A percentile compares a stretch with the other conserved stretches of the same genome.
Conservation (phyloP, 2,329 filamentous ascomycete genomes). For the Zasmidium angulare region DNA sequence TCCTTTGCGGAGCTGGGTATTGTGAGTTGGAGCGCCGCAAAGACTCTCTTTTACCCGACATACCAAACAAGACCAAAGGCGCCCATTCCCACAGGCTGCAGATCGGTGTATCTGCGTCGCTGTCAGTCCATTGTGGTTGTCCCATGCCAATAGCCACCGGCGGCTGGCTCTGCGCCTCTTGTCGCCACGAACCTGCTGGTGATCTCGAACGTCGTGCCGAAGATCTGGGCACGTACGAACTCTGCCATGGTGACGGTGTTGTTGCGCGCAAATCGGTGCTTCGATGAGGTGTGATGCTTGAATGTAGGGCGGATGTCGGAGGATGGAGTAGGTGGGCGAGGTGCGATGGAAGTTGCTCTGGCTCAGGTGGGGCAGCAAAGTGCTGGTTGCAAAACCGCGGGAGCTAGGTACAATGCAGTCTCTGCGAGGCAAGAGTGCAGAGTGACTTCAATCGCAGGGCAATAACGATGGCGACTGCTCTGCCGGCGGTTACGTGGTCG, state of each 20-base stretch:
- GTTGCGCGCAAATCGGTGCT: slow-evolving; percentile 6
- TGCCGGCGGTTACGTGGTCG: too few species aligned
- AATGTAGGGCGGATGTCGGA: neutral
- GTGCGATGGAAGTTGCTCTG: neutral
- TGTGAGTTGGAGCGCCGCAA: slow-evolving; percentile 8
- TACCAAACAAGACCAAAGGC: slow-evolving; percentile 98
- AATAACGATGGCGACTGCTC: too few species aligned
- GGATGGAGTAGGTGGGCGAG: neutral
- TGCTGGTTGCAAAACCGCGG: neutral
- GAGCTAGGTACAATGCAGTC: too few species aligned
- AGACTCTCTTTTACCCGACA: slow-evolving; percentile 15
- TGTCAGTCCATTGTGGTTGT: slow-evolving; percentile 19
- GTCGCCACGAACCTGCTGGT: slow-evolving; percentile 81
- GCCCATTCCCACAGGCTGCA: slow-evolving; percentile 98
- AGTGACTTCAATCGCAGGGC: too few species aligned
- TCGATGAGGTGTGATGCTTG: neutral
- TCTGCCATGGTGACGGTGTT: slow-evolving; percentile 71
- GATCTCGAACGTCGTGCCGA: slow-evolving; percentile 99
- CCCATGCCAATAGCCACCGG: slow-evolving; percentile 7
- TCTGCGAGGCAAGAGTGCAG: too few species aligned
- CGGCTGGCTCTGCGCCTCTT: slow-evolving; percentile 13
- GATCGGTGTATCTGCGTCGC: slow-evolving; percentile 78
- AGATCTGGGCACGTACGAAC: slow-evolving; percentile 98
- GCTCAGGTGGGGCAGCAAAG: neutral
- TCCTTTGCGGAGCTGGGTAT: slow-evolving; percentile 82